These are phyloP conservation scores for Pestalotiopsis sp. DNA, from an alignment of 2,329 filamentous ascomycete genomes.

Conservation along the genomic window DNA sequence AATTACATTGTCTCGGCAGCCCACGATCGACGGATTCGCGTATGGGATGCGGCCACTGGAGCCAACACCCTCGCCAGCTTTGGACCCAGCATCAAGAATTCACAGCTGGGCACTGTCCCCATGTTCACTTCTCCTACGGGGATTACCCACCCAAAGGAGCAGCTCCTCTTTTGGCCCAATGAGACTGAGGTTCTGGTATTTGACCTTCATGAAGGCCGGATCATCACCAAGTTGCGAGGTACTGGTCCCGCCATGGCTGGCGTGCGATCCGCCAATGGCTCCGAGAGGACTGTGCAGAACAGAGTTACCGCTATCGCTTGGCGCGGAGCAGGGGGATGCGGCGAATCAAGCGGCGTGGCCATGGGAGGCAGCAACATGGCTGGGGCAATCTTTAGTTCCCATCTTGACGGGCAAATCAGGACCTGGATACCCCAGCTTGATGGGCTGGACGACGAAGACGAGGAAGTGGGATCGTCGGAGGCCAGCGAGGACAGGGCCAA, in stretches of 20 bases:
- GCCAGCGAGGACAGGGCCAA: slow-evolving; percentile 53
- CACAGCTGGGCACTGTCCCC: slow-evolving; percentile 58
- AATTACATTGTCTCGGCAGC: slow-evolving; percentile 76
- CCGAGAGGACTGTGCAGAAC: slow-evolving; percentile 60
- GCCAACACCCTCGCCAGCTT: slow-evolving; percentile 89
- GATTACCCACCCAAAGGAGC: slow-evolving; percentile 54
- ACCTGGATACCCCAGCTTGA: slow-evolving; percentile 68
- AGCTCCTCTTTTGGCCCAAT: slow-evolving; percentile 80
- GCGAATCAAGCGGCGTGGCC: slow-evolving; percentile 57
- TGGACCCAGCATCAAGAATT: slow-evolving; percentile 78
- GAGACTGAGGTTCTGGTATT: slow-evolving; percentile 77
- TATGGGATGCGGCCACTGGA: slow-evolving; percentile 81
- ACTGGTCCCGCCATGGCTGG: slow-evolving; percentile 55
- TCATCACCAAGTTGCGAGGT: slow-evolving; percentile 70
- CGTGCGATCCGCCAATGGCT: slow-evolving; percentile 39
- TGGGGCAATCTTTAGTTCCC: slow-evolving; percentile 72
- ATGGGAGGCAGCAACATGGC: slow-evolving; percentile 55
- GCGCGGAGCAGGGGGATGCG: slow-evolving; percentile 62
- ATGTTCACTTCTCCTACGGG: slow-evolving; percentile 65
- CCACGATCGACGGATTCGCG: slow-evolving; percentile 79
- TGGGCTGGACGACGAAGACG: slow-evolving; percentile 50
- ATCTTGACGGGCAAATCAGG: slow-evolving; percentile 81
- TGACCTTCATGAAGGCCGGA: slow-evolving; percentile 73
- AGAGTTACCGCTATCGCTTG: slow-evolving; percentile 76
- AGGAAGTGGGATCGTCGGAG: slow-evolving; percentile 37